Base-by-base conservation (phyloP, 345 rosid genomes). In the Eucalyptus coolabah region DNA sequence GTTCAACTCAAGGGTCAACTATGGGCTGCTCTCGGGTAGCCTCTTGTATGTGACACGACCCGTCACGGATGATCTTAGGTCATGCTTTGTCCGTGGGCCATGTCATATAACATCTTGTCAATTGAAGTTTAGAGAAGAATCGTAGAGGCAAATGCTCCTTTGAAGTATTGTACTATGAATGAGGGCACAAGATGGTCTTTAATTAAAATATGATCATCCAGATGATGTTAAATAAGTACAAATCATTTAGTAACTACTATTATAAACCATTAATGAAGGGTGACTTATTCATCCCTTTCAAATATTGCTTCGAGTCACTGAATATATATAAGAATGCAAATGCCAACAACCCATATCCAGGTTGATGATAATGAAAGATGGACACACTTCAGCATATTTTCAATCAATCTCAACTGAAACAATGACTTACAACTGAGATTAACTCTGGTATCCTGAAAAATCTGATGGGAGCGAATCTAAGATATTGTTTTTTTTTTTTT, bases 381-480 rank as follows among this genome's bases (percentile, higher is more conserved):
- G 47, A 11, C 45, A 19, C 26, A 37, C 42, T 72, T 72, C 6
- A 1, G 15, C 45, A 18, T 40, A 19, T 72, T 37, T 72, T 37
- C 83, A 72, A 5, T 72, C 28, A 37, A 49, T 17, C 89, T 23
- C 32, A 8, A 65, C 23, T 5, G 7, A 40, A 80, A 11, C 23
- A 21, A 87, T 1, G 3, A 26, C 87, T 89, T 77, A 89, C 91
- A 87, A 42, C 26, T 42, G 88, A 53, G 50, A 90, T 86, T 91
- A 92, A 44, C 86, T 49, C 28, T 13, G 88, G 89, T 56, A 89
- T 56, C 92, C 92, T 89, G 91, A 92, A 88, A 94, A 91, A 88
- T 90, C 37, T 34, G 93, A 90, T 40, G 94, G 93, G 88, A 93
- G 91, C 32, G 93, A 90, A 60, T 91, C 94, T 19, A 91, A 90